Conservation (phyloP, 2,329 filamentous ascomycete genomes). For the Penicillium polonicum region DNA sequence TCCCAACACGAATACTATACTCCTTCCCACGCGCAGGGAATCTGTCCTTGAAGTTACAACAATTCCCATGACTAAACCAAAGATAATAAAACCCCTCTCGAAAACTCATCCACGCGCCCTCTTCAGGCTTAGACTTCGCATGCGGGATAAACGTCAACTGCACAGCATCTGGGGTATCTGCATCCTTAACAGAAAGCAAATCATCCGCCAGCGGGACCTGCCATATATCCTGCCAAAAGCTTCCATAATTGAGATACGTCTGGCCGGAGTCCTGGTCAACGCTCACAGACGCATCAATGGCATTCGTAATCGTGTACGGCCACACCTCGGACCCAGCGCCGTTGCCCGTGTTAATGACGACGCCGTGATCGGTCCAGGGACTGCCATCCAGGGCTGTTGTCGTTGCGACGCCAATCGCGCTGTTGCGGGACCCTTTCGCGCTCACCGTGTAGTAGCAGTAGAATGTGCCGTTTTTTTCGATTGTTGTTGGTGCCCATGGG, state of each 20-base stretch:
- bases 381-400: constrained; percentile 25
- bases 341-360: constrained; percentile 32
- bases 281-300: constrained; percentile 38
- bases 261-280: constrained; percentile 24
- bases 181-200: constrained; percentile 29
- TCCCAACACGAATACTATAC: constrained; percentile 39
- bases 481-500: constrained; percentile 39
- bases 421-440: constrained; percentile 28
- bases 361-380: constrained; percentile 38
- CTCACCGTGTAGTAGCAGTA: constrained; percentile 42
- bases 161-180: constrained; percentile 22
- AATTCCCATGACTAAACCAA: constrained; percentile 43
- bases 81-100: constrained; percentile 38
- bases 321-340: constrained; percentile 27
- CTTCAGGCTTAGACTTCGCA: constrained; percentile 26
- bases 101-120: constrained; percentile 40
- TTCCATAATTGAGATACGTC: constrained; percentile 37
- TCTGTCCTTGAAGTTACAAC: constrained; percentile 31
- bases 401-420: constrained; percentile 39
- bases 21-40: constrained; percentile 33
- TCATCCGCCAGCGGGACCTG: constrained; percentile 35
- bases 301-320: constrained; percentile 38
- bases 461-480: constrained; percentile 31
- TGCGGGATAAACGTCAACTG: constrained; percentile 30
- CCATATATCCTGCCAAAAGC: constrained; percentile 39